A percentile compares a stretch with the other conserved stretches of the same genome.
Conservation (phyloP, 441 rosid genomes). For the Corymbia citriodora region DNA sequence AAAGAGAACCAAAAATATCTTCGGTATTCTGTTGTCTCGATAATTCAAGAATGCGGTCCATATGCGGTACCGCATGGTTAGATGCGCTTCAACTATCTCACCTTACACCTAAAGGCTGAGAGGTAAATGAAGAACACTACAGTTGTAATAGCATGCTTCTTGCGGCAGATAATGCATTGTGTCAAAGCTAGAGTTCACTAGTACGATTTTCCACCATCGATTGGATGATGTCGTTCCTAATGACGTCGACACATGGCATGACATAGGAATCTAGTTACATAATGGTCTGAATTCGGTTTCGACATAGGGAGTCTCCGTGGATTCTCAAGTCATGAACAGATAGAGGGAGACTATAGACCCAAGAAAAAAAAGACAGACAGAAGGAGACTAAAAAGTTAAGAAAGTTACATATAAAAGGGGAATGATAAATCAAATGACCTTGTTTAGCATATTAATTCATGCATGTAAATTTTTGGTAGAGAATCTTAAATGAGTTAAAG, state of each 20-base stretch:
- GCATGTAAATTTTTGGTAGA: background rate
- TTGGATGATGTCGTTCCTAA: background rate
- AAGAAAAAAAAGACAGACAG: background rate
- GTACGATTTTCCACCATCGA: background rate
- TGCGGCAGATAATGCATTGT: background rate
- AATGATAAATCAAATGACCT: background rate
- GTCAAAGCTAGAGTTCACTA: background rate
- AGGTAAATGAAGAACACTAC: background rate
- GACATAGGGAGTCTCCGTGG: background rate
- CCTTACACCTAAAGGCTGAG: background rate
- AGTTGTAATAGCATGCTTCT: background rate
- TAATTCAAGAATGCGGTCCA: background rate
- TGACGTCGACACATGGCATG: background rate
- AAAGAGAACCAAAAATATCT: background rate
- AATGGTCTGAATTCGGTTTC: background rate
- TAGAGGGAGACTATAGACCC: background rate
- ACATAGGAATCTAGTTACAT: background rate
- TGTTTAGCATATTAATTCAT: background rate
- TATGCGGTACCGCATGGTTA: background rate
- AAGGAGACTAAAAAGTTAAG: background rate
- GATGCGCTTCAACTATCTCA: background rate
- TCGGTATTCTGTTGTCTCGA: background rate
- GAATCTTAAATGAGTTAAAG: background rate
- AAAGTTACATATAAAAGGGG: background rate
- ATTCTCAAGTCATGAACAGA: background rate